These are phyloP conservation scores for Sporobolomyces phaffii DNA, from an alignment of 768 basidiomycete genomes.

Conservation along the genomic window DNA sequence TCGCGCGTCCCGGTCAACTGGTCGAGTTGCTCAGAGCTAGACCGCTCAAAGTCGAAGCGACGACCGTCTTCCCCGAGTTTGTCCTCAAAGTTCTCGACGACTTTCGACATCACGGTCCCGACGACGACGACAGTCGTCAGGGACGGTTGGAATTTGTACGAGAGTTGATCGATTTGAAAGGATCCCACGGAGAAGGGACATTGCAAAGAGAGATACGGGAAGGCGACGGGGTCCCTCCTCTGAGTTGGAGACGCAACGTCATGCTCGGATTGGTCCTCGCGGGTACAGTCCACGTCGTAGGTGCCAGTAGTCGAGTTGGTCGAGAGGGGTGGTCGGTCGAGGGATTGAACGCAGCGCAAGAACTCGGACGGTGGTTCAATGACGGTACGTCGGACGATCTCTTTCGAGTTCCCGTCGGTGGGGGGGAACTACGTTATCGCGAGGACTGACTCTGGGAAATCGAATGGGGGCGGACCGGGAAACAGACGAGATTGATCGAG, in stretches of 20 bases:
- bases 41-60: background rate
- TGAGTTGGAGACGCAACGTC: background rate
- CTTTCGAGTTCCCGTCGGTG: background rate
- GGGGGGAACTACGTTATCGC: no score
- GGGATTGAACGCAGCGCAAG: background rate
- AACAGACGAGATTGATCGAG: background rate
- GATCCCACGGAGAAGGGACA: no score
- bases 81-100: conserved; percentile 1
- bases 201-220: background rate
- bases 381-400: background rate
- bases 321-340: background rate
- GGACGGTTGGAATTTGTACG: background rate
- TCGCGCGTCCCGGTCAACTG: background rate
- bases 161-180: background rate
- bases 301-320: background rate
- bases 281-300: conserved; percentile 6
- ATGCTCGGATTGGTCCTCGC: conserved; percentile 13
- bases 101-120: background rate
- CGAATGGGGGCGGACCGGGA: no score
- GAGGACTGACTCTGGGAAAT: no score
- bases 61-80: background rate
- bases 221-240: background rate
- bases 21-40: background rate
- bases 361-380: background rate
- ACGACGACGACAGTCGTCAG: no score